Conservation (phyloP, 1,284 basidiomycete genomes). For the Apiotrichum brassicae region DNA sequence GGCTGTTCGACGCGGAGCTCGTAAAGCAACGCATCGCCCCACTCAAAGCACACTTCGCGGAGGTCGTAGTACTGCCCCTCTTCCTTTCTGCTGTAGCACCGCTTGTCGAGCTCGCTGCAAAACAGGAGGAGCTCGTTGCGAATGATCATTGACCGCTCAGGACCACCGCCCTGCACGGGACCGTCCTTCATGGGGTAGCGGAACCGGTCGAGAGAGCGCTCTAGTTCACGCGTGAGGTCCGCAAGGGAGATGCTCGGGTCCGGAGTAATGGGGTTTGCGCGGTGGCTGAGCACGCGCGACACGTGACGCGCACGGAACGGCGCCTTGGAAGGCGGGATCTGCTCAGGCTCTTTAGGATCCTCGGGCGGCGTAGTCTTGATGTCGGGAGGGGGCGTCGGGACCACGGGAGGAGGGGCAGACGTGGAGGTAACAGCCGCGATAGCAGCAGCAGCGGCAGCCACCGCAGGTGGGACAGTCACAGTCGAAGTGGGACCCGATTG, state of each 20-base stretch:
- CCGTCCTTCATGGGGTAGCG: conserved; percentile 30
- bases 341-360: conserved; percentile 9
- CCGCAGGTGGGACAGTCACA: conserved; percentile 1
- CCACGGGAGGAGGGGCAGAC: background rate
- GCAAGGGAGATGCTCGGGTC: conserved; percentile 22
- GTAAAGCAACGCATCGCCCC: conserved; percentile 41
- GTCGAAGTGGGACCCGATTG: background rate
- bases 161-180: conserved; percentile 21
- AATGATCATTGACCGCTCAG: conserved; percentile 40
- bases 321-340: conserved; percentile 11
- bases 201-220: conserved; percentile 25
- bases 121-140: conserved; percentile 38
- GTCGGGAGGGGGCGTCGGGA: background rate
- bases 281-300: conserved; percentile 1
- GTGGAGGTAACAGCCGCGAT: background rate
- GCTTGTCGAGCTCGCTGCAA: conserved; percentile 41
- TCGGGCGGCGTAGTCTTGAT: conserved; percentile 8
- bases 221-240: conserved; percentile 29
- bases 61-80: conserved; percentile 28
- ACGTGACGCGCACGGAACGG: conserved; percentile 13
- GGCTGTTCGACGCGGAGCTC: conserved; percentile 46
- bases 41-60: conserved; percentile 40
- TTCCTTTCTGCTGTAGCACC: conserved; percentile 28
- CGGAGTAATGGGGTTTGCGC: conserved; percentile 19
- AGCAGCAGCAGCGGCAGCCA: background rate